These are phyloP conservation scores for Fusarium pseudocircinatum DNA, from an alignment of 2,329 filamentous ascomycete species.

Conservation along the genomic window DNA sequence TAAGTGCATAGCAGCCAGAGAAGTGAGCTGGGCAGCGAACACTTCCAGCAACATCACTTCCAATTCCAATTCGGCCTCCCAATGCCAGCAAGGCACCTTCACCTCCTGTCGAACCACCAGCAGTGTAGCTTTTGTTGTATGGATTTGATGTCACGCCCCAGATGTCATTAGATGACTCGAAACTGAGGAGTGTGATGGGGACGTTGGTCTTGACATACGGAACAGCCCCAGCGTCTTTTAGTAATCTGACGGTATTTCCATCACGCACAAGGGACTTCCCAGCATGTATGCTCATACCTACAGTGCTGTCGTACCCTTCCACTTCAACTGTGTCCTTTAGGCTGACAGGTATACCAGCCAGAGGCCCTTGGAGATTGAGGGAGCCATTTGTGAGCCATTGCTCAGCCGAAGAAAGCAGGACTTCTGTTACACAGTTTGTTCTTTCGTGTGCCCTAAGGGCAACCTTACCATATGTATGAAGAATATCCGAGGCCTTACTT, in stretches of 20 bases:
- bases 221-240: constrained; percentile 88
- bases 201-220: constrained; percentile 95
- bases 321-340: constrained; percentile 85
- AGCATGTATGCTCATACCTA: constrained; percentile 80
- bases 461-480: constrained; percentile 88
- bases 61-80: constrained; percentile 87
- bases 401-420: constrained; percentile 83
- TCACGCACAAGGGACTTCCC: constrained; percentile 74
- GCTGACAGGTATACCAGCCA: constrained; percentile 88
- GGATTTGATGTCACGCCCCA: constrained; percentile 89
- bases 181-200: constrained; percentile 85
- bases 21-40: constrained; percentile 90
- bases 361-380: constrained; percentile 79
- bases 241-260: constrained; percentile 76
- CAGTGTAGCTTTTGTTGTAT: constrained; percentile 83
- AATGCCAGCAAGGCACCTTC: constrained; percentile 85
- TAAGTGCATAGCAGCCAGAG: constrained; percentile 85
- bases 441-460: constrained; percentile 83
- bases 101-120: constrained; percentile 88
- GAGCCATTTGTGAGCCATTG: constrained; percentile 68
- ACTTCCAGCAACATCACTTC: constrained; percentile 89
- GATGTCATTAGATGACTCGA: constrained; percentile 80
- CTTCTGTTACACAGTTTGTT: constrained; percentile 90
- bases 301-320: constrained; percentile 81
- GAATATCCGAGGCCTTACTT: constrained; percentile 74